phyloP scores from a whole-genome alignment of 441 rosid species.

The Populus hybrid region DNA sequence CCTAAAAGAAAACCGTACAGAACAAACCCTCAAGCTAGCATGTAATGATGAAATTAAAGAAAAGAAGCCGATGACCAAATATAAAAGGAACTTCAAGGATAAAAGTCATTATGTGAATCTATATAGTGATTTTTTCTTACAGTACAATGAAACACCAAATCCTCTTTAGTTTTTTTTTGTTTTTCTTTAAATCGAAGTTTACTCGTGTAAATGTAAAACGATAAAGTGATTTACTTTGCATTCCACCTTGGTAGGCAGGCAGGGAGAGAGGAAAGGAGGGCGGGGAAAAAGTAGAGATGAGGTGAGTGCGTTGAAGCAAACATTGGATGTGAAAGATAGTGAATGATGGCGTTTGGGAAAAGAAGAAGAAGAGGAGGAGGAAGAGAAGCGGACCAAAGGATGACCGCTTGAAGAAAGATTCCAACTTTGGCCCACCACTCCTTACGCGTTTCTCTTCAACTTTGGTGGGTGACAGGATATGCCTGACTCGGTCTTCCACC shows the following conservation, averaged over 20 bases:
- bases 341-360: background rate
- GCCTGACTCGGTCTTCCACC: constrained; percentile 38
- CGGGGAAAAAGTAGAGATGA: background rate
- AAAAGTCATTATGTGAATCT: too few relatives aligned
- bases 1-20: too few relatives aligned
- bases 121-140: too few relatives aligned
- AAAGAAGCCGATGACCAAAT: too few relatives aligned
- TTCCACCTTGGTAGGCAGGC: background rate
- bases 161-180: too few relatives aligned
- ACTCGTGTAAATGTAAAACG: background rate
- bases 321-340: background rate
- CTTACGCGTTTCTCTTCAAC: constrained; percentile 22
- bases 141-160: too few relatives aligned
- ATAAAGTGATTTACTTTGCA: background rate
- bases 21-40: too few relatives aligned
- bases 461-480: constrained; percentile 41
- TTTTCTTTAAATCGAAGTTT: background rate
- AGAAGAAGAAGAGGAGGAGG: background rate
- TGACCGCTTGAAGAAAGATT: constrained; percentile 6
- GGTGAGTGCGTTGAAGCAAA: background rate
- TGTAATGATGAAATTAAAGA: too few relatives aligned
- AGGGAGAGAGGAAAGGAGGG: background rate
- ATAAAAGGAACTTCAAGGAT: too few relatives aligned
- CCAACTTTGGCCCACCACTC: background rate
- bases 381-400: background rate